Conservation (phyloP, 2,329 filamentous ascomycete genomes). For the Cercospora janseana region DNA sequence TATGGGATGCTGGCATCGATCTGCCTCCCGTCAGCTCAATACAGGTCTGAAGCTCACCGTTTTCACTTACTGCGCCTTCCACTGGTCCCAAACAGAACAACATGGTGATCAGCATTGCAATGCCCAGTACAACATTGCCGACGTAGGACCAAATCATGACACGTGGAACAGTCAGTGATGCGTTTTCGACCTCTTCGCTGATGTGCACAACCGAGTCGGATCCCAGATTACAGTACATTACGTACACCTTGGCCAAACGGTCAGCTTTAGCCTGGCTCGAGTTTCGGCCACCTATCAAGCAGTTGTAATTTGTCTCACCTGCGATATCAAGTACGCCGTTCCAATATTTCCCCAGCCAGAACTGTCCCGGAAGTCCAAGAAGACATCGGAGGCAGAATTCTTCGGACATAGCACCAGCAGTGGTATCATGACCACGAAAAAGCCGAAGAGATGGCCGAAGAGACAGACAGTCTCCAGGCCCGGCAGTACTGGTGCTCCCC, state of each 20-base stretch:
- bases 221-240: slow-evolving; percentile 26
- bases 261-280: too few species aligned
- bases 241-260: too few species aligned
- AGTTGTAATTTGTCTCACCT: too few species aligned
- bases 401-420: slow-evolving; percentile 35
- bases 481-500: slow-evolving; percentile 37
- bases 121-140: slow-evolving; percentile 26
- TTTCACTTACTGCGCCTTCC: slow-evolving; percentile 27
- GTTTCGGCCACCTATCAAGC: too few species aligned
- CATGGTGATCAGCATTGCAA: slow-evolving; percentile 31
- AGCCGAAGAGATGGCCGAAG: slow-evolving; percentile 34
- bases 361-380: slow-evolving; percentile 31
- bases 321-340: slow-evolving; percentile 33
- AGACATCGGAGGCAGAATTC: slow-evolving; percentile 36
- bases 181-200: slow-evolving; percentile 38
- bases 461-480: slow-evolving; percentile 42
- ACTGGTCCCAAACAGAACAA: slow-evolving; percentile 35
- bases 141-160: slow-evolving; percentile 33
- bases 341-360: slow-evolving; percentile 34
- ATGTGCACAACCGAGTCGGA: slow-evolving; percentile 36
- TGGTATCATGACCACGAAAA: slow-evolving; percentile 36
- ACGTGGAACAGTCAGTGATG: slow-evolving; percentile 33
- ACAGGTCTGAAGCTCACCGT: background rate
- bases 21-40: slow-evolving; percentile 8
- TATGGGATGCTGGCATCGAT: slow-evolving; percentile 26